Base-by-base conservation (phyloP, 2,329 filamentous ascomycete genomes). In the Fusarium mangiferae region DNA sequence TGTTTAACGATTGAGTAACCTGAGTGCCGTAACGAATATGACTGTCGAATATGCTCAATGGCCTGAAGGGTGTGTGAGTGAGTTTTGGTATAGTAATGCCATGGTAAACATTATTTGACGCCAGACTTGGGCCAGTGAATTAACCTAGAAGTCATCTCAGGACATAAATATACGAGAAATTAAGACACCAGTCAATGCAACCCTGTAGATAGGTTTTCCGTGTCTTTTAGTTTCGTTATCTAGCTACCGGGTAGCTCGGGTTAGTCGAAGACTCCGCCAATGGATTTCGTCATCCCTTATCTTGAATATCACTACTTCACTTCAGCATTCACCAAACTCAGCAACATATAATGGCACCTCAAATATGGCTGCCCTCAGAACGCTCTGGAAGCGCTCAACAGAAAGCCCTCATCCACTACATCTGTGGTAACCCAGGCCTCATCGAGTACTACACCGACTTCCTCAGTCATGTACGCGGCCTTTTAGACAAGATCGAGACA, bases 371-470 rank as follows among this genome's bases (percentile, higher is more conserved):
- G 14, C 81, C 80, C 10, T 80, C 82, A 28, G 69, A 66, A 30
- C 71, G 73, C 55, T 67, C 67, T 33, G 71, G 73, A 26, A 54
- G 58, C 14, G 63, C 74, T 52, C 63, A 68, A 24, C 70, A 71
- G 20, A 82, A 78, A 68, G 83, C 82, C 68, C 87, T 95, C 56
- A 83, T 95, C 74, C 94, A 90, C 83, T 92, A 94, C 81, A 86
- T 96, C 45, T 89, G 92, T 35, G 93, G 93, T 26, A 96, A 96
- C 74, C 93, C 93, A 10, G 93, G 93, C 10, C 85, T 94, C 24
- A 88, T 95, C 57, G 89, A 87, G 63, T 96, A 93, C 85, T 96
- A 96, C 81, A 84, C 83, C 65, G 86, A 88, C 42, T 96, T 94
- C 81, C 85, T 95, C 17, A 84, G 84, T 1, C 84, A 86, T 20